Evolutionary conservation across 1,284 basidiomycete species (phyloP).

Genomic region (Tylopilus sp.): DNA sequence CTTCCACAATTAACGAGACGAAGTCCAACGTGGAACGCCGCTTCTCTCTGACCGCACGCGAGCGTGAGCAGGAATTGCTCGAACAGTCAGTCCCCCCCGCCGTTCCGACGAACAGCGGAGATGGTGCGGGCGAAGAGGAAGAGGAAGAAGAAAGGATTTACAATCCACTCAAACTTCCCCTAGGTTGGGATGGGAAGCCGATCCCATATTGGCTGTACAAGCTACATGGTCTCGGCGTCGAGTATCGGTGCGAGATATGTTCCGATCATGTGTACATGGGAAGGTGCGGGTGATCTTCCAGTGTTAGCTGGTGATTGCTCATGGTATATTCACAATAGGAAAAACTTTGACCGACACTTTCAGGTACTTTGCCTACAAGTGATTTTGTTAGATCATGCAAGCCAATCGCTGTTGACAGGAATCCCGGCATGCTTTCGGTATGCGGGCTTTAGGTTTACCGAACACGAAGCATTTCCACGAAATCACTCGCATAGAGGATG

Average conservation of each 20-base stretch:
- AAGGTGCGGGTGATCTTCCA: slow-evolving; percentile 47
- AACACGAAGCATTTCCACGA: slow-evolving; percentile 99
- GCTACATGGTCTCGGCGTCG: slow-evolving; percentile 94
- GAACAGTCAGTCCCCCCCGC: slow-evolving; percentile 76
- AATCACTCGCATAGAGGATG: slow-evolving; percentile 96
- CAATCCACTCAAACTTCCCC: slow-evolving; percentile 94
- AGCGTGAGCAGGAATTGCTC: slow-evolving; percentile 89
- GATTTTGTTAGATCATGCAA: slow-evolving; percentile 7
- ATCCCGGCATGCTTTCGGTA: slow-evolving; percentile 95
- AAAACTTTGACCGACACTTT: slow-evolving; percentile 94
- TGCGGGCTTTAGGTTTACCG: slow-evolving; percentile 95
- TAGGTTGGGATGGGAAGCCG: slow-evolving; percentile 98
- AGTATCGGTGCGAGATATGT: slow-evolving; percentile 98
- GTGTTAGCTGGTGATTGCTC: slow-evolving; percentile 7
- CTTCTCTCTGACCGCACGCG: slow-evolving; percentile 92
- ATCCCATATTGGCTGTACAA: slow-evolving; percentile 99
- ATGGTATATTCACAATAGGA: slow-evolving; percentile 45
- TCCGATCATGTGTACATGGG: slow-evolving; percentile 96
- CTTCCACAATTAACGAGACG: slow-evolving; percentile 78
- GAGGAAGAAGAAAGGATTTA: slow-evolving; percentile 95
- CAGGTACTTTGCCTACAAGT: slow-evolving; percentile 44
- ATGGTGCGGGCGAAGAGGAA: slow-evolving; percentile 69
- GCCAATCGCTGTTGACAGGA: slow-evolving; percentile 52
- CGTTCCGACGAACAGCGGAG: slow-evolving; percentile 47
- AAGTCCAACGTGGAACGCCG: slow-evolving; percentile 95